Percentiles rank a stretch among this genome's conserved stretches.
Evolutionary conservation across 805 yeast genomes (phyloP).

Genomic region (Metschnikowia gruessii): DNA sequence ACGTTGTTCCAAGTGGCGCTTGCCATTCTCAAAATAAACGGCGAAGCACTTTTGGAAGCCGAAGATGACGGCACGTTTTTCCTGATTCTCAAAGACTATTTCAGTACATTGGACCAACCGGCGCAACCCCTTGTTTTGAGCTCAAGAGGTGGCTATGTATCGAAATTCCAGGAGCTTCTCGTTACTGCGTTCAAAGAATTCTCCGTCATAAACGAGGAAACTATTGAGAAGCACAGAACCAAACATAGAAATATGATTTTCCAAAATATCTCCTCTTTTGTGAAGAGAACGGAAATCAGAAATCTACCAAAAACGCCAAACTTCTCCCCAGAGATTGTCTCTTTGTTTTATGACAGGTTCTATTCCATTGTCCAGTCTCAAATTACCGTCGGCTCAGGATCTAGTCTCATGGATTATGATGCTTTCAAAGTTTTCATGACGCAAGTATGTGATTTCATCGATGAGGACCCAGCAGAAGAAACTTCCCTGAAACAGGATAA

Average conservation of each 20-base stretch:
- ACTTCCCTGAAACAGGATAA: slow-evolving; percentile 31
- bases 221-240: slow-evolving; percentile 64
- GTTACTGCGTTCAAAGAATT: slow-evolving; percentile 94
- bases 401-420: slow-evolving; percentile 68
- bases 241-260: slow-evolving; percentile 74
- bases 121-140: slow-evolving; percentile 73
- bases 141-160: slow-evolving; percentile 60
- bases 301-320: slow-evolving; percentile 74
- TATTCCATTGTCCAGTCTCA: slow-evolving; percentile 73
- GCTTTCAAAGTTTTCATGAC: slow-evolving; percentile 73
- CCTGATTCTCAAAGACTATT: slow-evolving; percentile 78
- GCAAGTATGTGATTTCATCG: slow-evolving; percentile 77
- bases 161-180: slow-evolving; percentile 84
- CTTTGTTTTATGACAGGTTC: slow-evolving; percentile 79
- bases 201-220: slow-evolving; percentile 69
- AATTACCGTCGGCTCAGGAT: slow-evolving; percentile 46
- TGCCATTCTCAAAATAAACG: slow-evolving; percentile 85
- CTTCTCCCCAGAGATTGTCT: slow-evolving; percentile 54
- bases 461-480: slow-evolving; percentile 25
- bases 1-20: slow-evolving; percentile 89
- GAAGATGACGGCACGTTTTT: slow-evolving; percentile 93
- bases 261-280: slow-evolving; percentile 84
- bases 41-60: slow-evolving; percentile 72
- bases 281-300: slow-evolving; percentile 86
- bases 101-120: slow-evolving; percentile 69